Evolutionary conservation across 2,329 filamentous ascomycete genomes (phyloP).

Genomic region (Cercospora brassicicola): DNA sequence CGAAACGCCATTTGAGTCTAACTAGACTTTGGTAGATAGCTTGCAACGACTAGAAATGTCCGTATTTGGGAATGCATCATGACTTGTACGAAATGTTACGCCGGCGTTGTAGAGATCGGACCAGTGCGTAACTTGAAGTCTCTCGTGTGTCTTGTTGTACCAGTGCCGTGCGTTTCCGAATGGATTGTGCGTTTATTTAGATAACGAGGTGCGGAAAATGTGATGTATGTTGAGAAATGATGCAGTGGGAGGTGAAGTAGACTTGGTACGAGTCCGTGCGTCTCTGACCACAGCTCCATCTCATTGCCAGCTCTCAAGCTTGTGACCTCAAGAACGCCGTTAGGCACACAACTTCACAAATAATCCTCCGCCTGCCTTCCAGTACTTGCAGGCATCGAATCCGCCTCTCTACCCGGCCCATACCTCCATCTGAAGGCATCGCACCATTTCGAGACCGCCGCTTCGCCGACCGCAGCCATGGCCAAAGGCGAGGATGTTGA

Average conservation of each 20-base stretch:
- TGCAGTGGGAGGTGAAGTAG: neutral
- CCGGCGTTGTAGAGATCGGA: neutral
- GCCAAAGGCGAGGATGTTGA: conserved; percentile 42
- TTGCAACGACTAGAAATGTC: neutral
- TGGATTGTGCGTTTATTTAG: neutral
- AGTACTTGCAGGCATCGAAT: neutral
- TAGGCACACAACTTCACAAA: neutral
- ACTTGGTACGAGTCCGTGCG: conserved; percentile 4
- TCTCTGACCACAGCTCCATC: conserved; percentile 11
- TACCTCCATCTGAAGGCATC: neutral
- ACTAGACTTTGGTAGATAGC: neutral
- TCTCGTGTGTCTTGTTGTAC: neutral
- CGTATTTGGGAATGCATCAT: neutral
- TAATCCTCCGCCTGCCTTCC: neutral
- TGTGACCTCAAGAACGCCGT: conserved; percentile 1
- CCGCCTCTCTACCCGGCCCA: neutral
- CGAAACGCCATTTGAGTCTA: conserved; percentile 58
- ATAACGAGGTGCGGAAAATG: neutral
- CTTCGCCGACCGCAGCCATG: conserved; percentile 30
- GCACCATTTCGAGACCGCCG: neutral
- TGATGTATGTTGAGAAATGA: neutral
- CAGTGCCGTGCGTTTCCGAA: neutral
- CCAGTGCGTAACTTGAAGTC: neutral
- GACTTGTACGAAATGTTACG: neutral
- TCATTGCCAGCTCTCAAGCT: conserved; percentile 1